phyloP scores from a whole-genome alignment of 306 rosid species.

The Aeschynomene evenia region DNA sequence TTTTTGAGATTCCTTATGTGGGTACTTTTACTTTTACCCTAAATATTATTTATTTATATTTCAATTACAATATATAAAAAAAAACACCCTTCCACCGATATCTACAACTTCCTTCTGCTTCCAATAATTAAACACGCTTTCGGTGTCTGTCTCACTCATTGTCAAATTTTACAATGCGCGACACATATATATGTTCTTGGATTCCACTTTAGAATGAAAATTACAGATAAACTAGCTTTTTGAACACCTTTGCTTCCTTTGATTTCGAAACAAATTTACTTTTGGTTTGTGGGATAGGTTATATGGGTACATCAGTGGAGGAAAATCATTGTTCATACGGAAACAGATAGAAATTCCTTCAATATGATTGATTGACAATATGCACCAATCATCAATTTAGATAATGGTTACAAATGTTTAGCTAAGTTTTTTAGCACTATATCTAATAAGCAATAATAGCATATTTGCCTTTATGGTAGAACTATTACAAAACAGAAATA shows the following conservation, averaged over 20 bases:
- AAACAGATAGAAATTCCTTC: background rate
- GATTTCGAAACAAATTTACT: background rate
- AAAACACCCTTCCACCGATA: no score
- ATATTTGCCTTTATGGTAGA: background rate
- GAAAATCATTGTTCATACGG: background rate
- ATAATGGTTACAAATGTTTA: background rate
- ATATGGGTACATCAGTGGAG: background rate
- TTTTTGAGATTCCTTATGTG: no score
- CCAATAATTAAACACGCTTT: no score
- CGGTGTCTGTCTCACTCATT: no score
- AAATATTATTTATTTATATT: no score
- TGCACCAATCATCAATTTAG: background rate
- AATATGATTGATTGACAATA: no score
- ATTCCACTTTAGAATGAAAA: conserved; percentile 10
- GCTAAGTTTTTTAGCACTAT: background rate
- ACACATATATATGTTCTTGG: no score
- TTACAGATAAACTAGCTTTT: background rate
- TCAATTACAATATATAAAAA: no score
- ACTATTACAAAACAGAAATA: background rate
- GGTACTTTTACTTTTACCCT: no score
- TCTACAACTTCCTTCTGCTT: no score
- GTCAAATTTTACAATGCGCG: no score
- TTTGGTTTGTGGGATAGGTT: conserved; percentile 23
- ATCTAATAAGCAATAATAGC: no score
- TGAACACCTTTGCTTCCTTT: background rate